Percentiles rank a stretch among this genome's conserved stretches.
Conservation (phyloP, 2,329 filamentous ascomycete species). For the Helotiales sp. region DNA sequence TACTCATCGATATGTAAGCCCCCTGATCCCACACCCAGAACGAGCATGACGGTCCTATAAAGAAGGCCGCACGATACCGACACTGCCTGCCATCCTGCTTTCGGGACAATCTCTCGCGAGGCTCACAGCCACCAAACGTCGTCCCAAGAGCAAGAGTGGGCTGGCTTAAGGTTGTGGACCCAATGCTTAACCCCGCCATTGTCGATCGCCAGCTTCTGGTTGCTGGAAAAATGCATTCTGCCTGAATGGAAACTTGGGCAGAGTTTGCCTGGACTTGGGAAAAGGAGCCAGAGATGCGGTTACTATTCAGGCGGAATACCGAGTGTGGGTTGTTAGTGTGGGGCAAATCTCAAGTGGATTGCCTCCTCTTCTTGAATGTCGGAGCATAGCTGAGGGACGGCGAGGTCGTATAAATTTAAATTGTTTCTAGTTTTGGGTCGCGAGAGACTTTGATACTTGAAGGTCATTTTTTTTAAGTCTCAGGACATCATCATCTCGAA, state of each 20-base stretch:
- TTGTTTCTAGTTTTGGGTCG: neutral
- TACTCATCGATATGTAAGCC: neutral
- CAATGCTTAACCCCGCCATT: conserved; percentile 7
- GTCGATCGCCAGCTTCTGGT: conserved; percentile 15
- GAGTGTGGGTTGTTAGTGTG: conserved; percentile 20
- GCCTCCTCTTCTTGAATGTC: neutral
- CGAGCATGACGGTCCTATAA: neutral
- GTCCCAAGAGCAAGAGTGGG: conserved; percentile 10
- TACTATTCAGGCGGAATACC: conserved; percentile 12
- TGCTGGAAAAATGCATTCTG: conserved; percentile 24
- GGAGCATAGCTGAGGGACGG: conserved; percentile 6
- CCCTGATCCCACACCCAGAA: neutral
- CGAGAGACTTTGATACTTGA: neutral
- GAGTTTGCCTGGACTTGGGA: neutral
- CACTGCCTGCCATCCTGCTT: neutral
- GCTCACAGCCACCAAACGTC: neutral
- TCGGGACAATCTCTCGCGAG: conserved; percentile 8
- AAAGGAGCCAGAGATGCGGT: neutral
- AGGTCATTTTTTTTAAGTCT: neutral
- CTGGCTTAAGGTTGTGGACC: neutral
- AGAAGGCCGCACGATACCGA: neutral
- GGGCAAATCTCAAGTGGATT: conserved; percentile 6
- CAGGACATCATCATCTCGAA: neutral
- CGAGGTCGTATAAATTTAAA: neutral
- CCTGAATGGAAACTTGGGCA: neutral